These are phyloP conservation scores for Ceratocystis lukuohia DNA, from an alignment of 2,329 filamentous ascomycete genomes.

Conservation along the genomic window DNA sequence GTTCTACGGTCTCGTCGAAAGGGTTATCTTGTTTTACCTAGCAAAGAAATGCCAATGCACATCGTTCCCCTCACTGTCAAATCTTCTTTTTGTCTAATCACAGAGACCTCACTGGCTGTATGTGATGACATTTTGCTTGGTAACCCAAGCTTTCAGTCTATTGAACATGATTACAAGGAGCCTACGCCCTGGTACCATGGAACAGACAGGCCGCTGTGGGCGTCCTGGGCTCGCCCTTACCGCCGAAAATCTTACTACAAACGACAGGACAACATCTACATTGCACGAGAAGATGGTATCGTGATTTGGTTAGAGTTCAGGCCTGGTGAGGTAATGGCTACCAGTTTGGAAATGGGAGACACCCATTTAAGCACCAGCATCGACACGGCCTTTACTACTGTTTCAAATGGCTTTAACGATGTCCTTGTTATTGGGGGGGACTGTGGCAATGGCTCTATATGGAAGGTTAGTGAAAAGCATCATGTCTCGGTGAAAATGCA, in stretches of 20 bases:
- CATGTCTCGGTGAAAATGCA: not conserved
- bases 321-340: slow-evolving; percentile 33
- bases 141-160: slow-evolving; percentile 34
- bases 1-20: slow-evolving; percentile 34
- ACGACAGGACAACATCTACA: slow-evolving; percentile 64
- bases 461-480: slow-evolving; percentile 40
- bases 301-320: slow-evolving; percentile 61
- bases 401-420: slow-evolving; percentile 56
- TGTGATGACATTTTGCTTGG: slow-evolving; percentile 42
- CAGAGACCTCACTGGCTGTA: slow-evolving; percentile 43
- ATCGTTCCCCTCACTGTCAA: slow-evolving; percentile 58
- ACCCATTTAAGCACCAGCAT: slow-evolving; percentile 45
- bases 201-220: slow-evolving; percentile 50
- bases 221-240: slow-evolving; percentile 68
- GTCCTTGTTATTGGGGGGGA: slow-evolving; percentile 70
- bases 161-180: slow-evolving; percentile 31
- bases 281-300: slow-evolving; percentile 77
- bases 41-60: slow-evolving; percentile 48
- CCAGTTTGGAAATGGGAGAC: slow-evolving; percentile 24
- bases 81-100: slow-evolving; percentile 59
- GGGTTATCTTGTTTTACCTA: slow-evolving; percentile 34
- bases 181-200: slow-evolving; percentile 37
- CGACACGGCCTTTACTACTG: slow-evolving; percentile 66
- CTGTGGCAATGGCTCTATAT: slow-evolving; percentile 63
- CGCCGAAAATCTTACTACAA: slow-evolving; percentile 50